phyloP scores from a whole-genome alignment of 164 flowering plant species.

The Nymphaea thermarum region DNA sequence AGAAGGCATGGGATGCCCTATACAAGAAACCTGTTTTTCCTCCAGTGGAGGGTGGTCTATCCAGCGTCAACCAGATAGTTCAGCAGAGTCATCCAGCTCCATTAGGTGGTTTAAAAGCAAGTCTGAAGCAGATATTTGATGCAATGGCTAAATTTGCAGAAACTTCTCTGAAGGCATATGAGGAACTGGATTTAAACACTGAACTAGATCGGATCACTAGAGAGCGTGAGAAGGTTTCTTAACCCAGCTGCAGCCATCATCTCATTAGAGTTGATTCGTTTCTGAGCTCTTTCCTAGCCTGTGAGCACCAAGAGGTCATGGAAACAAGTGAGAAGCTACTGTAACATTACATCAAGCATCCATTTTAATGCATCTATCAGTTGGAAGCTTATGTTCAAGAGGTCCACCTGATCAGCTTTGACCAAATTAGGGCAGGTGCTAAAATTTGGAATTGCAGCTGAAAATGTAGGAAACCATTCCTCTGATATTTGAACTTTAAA shows the following conservation, averaged over 20 bases:
- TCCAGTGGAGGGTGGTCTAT: conserved; percentile 31
- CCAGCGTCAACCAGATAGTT: conserved; percentile 28
- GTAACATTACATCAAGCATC: too few species aligned
- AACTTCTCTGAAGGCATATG: conserved; percentile 48
- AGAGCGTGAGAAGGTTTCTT: conserved; percentile 26
- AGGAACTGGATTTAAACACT: conserved; percentile 38
- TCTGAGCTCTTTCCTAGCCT: too few species aligned
- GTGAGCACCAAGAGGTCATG: too few species aligned
- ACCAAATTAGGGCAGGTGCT: too few species aligned
- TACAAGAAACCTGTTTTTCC: conserved; percentile 53
- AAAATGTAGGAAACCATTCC: too few species aligned
- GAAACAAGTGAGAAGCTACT: too few species aligned
- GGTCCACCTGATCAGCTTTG: too few species aligned
- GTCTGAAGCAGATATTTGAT: conserved; percentile 57
- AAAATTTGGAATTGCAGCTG: too few species aligned
- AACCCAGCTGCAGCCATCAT: background rate
- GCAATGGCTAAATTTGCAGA: conserved; percentile 70
- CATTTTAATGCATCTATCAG: too few species aligned
- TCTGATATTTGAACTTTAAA: too few species aligned
- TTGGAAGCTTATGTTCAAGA: too few species aligned
- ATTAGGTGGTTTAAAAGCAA: conserved; percentile 34
- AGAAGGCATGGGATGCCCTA: conserved; percentile 58
- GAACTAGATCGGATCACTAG: conserved; percentile 41
- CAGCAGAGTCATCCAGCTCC: conserved; percentile 38
- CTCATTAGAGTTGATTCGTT: too few species aligned